Percentiles rank a stretch among this genome's conserved stretches.
phyloP scores from a whole-genome alignment of 164 flowering plant species.

The Chimonanthus praecox region DNA sequence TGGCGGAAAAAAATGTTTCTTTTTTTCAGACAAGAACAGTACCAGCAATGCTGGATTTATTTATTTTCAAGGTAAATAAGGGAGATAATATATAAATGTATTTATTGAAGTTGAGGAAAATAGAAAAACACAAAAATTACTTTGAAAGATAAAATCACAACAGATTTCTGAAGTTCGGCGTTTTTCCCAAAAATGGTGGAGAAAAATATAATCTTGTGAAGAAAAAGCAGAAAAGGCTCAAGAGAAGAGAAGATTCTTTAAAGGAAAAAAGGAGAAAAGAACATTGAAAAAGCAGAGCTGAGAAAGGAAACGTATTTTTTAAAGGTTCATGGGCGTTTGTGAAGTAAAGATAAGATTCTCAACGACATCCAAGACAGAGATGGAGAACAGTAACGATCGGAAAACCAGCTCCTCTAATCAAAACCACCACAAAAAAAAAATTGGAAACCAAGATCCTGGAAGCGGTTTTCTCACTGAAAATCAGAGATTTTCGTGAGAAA shows the following conservation, averaged over 20 bases:
- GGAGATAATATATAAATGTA: not conserved
- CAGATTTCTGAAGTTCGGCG: not conserved
- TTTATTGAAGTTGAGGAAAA: not conserved
- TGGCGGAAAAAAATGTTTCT: not conserved
- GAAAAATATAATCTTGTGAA: not conserved
- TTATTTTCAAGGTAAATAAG: not conserved
- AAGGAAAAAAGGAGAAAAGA: not conserved
- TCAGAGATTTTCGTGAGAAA: not conserved
- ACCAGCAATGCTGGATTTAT: not conserved
- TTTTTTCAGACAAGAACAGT: not conserved
- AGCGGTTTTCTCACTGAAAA: not conserved
- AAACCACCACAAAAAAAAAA: not conserved
- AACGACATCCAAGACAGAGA: not conserved
- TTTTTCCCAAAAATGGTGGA: not conserved
- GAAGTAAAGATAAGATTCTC: not conserved
- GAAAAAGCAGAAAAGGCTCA: not conserved
- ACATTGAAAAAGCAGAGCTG: not conserved
- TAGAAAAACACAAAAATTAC: not conserved
- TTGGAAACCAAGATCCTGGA: not conserved
- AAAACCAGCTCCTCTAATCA: not conserved
- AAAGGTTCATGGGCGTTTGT: too few relatives aligned
- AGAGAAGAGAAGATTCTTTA: not conserved
- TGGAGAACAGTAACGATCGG: not conserved
- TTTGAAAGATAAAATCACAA: not conserved
- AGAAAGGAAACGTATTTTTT: constrained; percentile 1